phyloP scores from a whole-genome alignment of 192 early-diverging fungal species.

The Backusella liffmaniae region DNA sequence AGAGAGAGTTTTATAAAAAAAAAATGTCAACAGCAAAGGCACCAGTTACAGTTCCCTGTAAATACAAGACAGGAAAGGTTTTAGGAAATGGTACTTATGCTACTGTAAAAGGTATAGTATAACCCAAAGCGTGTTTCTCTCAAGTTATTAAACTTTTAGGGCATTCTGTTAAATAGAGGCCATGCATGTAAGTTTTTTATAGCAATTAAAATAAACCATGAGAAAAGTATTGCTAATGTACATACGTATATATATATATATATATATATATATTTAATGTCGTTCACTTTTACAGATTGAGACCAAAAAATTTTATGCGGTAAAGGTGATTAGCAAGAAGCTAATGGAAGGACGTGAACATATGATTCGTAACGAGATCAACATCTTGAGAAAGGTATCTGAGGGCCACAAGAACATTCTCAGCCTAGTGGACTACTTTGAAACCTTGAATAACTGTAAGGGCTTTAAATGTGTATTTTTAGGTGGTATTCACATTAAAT shows the following conservation, averaged over 20 bases:
- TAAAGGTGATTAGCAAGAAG: conserved; percentile 78
- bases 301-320: conserved; percentile 68
- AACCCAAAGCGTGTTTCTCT: not conserved
- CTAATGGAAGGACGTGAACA: conserved; percentile 64
- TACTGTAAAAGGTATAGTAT: conserved; percentile 58
- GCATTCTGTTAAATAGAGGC: conserved; percentile 37
- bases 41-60: conserved; percentile 45
- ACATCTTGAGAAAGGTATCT: conserved; percentile 64
- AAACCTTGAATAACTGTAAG: conserved; percentile 65
- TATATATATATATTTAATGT: not conserved
- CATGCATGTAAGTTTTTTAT: conserved; percentile 55
- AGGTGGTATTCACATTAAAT: not conserved
- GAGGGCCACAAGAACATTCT: conserved; percentile 68
- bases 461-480: not conserved
- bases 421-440: conserved; percentile 74
- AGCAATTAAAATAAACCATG: conserved; percentile 14
- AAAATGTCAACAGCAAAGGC: conserved; percentile 4
- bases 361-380: conserved; percentile 71
- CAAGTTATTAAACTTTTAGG: not conserved
- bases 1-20: no score
- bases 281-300: conserved; percentile 42
- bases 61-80: conserved; percentile 66
- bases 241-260: not conserved
- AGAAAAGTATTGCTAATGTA: not conserved
- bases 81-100: conserved; percentile 69